phyloP scores from a whole-genome alignment of 2,329 filamentous ascomycete genomes.

The Aspergillus thermomutatus region DNA sequence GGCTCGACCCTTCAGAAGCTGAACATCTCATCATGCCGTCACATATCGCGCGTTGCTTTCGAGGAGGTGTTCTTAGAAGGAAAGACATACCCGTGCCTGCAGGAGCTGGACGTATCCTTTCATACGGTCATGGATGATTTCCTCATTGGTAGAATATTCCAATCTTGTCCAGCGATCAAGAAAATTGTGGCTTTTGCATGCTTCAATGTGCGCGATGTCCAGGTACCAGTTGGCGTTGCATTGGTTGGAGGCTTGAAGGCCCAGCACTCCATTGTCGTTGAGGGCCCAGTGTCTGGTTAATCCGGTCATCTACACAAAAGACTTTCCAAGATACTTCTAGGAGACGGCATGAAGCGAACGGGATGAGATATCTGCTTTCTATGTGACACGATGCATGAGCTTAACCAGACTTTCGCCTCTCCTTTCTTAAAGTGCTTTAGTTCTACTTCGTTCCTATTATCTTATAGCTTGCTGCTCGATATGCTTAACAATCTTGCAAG shows the following conservation, averaged over 20 bases:
- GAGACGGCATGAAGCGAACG: not conserved
- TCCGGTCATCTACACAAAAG: not conserved
- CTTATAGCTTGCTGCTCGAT: not conserved
- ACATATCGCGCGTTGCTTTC: constrained; percentile 71
- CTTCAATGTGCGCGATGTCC: constrained; percentile 56
- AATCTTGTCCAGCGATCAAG: constrained; percentile 45
- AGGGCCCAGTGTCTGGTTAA: constrained; percentile 15
- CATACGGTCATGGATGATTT: constrained; percentile 44
- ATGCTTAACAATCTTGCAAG: not conserved
- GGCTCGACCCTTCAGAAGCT: constrained; percentile 62
- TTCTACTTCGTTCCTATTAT: not conserved
- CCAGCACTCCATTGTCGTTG: constrained; percentile 51
- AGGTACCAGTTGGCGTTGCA: constrained; percentile 56
- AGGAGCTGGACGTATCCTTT: constrained; percentile 74
- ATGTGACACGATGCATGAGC: not conserved
- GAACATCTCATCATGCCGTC: constrained; percentile 79
- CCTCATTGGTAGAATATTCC: constrained; percentile 43
- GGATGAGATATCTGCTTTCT: not conserved
- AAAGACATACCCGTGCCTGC: constrained; percentile 64
- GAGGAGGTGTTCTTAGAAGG: constrained; percentile 66
- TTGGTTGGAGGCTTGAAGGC: constrained; percentile 59
- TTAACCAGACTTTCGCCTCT: not conserved
- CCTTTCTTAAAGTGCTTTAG: not conserved
- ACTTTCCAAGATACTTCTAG: not conserved
- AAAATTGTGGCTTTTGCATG: constrained; percentile 62